Base-by-base conservation (phyloP, 306 rosid species). In the Cicer bijugum region DNA sequence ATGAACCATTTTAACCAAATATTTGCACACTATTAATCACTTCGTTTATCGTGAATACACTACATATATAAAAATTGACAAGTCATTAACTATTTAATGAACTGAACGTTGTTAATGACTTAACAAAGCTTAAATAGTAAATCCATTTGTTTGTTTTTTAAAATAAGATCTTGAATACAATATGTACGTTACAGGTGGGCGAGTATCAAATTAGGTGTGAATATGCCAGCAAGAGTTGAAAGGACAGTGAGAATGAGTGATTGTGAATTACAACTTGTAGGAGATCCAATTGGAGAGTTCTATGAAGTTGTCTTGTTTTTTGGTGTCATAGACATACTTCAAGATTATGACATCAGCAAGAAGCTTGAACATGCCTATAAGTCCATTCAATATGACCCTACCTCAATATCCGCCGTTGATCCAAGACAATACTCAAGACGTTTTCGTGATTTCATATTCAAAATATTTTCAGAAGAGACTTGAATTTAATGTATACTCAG, bases 341-440 rank as follows among this genome's bases (percentile, higher is more conserved):
- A 91, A 74, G 97, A 91, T 80, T 89, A 91, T 75, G 97, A 91
- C 72, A 91, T 91, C 5, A 89, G 89, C 84, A 91, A 91, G 89
- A 91, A 89, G 82, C 90, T 91, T 62, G 97, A 91, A 74, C 97
- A 89, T 83, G 97, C 96, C 2, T 93, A 93, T 80, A 91, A 91
- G 79, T 89, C 97, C 72, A 71, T 91, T 66, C 97, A 91, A 48
- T 88, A 89, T 74, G 97, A 91, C 16, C 88, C 96, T 9, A 87
- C 91, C 17, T 89, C 91, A 12, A 91, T 93, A 45, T 93, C 97
- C 17, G 97, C 97, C 0, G 98, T 93, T 23, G 98, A 93, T 86
- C 98, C 98, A 1, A 89, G 61, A 43, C 98, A 93, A 42, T 93
- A 93, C 79, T 93, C 98, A 0, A 88, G 81, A 82, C 97, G 98